phyloP scores from a whole-genome alignment of 805 yeast genomes.

The Candida maris region DNA sequence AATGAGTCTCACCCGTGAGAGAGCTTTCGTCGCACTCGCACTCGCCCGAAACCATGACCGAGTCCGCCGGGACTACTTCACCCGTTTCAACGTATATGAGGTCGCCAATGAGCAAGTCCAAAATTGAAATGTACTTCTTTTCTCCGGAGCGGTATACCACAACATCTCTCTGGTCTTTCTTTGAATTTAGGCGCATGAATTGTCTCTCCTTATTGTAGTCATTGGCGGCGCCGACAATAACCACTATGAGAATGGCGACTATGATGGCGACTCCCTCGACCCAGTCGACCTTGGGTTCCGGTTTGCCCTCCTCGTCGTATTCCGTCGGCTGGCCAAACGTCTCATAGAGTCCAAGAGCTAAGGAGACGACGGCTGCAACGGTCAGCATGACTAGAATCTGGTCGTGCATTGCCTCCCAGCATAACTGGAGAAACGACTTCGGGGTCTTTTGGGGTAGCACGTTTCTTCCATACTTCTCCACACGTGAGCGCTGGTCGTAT shows the following conservation, averaged over 20 bases:
- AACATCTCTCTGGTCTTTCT: constrained; percentile 79
- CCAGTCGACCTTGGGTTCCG: constrained; percentile 88
- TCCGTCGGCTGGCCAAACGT: constrained; percentile 80
- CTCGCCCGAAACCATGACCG: constrained; percentile 66
- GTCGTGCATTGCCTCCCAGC: constrained; percentile 85
- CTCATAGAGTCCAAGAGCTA: constrained; percentile 89
- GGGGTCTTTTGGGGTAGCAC: constrained; percentile 66
- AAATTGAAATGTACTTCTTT: constrained; percentile 65
- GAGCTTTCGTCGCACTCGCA: constrained; percentile 91
- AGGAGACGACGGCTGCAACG: constrained; percentile 83
- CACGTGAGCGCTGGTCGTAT: constrained; percentile 36
- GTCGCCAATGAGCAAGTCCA: constrained; percentile 84
- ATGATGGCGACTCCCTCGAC: constrained; percentile 98
- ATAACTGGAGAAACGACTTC: constrained; percentile 62
- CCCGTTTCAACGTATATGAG: constrained; percentile 83
- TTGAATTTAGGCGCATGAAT: constrained; percentile 80
- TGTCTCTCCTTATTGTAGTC: constrained; percentile 96
- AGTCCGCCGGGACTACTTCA: constrained; percentile 89
- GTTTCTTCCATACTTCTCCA: constrained; percentile 62
- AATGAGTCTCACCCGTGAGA: constrained; percentile 89
- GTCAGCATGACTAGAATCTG: constrained; percentile 80
- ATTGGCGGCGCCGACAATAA: constrained; percentile 89
- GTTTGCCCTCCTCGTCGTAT: constrained; percentile 73
- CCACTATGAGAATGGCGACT: constrained; percentile 86
- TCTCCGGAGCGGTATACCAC: constrained; percentile 72